phyloP scores from a whole-genome alignment of 345 rosid genomes.

The Syzygium aromaticum region DNA sequence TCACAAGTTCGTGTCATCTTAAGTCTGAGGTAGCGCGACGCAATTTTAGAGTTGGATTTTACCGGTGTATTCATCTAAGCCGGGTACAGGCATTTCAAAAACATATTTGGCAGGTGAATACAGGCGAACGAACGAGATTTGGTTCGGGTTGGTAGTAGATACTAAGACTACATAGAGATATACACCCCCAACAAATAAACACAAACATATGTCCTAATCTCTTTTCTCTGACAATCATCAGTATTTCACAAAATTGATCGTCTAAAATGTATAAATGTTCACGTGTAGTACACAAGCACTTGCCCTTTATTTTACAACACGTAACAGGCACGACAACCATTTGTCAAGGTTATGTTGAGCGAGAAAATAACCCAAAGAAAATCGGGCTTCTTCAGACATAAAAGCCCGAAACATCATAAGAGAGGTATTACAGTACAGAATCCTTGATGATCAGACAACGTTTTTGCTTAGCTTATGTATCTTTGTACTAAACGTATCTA shows the following conservation, averaged over 20 bases:
- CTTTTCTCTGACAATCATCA: background rate
- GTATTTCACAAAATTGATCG: background rate
- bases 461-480: background rate
- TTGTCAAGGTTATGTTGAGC: background rate
- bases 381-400: background rate
- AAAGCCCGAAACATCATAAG: background rate
- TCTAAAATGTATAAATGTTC: background rate
- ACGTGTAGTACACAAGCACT: background rate
- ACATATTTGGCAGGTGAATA: background rate
- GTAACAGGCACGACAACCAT: background rate
- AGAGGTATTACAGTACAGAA: background rate
- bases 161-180: background rate
- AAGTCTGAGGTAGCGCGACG: background rate
- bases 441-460: background rate
- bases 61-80: background rate
- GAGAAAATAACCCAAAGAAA: background rate
- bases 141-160: background rate
- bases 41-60: background rate
- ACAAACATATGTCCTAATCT: background rate
- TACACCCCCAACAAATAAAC: background rate
- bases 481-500: background rate
- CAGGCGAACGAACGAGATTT: background rate
- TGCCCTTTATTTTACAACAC: background rate
- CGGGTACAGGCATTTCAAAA: background rate
- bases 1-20: background rate